phyloP scores from a whole-genome alignment of 495 filamentous ascomycete species.

The Xylaria curta region DNA sequence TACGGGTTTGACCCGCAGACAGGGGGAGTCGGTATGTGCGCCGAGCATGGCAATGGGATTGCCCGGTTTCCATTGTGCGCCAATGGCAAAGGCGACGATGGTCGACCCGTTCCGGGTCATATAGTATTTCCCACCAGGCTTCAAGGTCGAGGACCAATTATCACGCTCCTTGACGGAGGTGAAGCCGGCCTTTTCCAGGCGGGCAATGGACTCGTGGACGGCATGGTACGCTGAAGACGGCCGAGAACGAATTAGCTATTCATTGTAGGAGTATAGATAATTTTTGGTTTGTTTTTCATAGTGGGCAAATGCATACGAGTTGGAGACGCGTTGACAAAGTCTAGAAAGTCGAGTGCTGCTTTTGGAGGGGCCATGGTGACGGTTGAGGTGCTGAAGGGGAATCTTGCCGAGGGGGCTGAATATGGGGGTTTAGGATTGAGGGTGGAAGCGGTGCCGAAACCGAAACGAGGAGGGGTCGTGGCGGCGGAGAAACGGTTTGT shows the following conservation, averaged over 20 bases:
- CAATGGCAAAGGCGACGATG: slow-evolving; percentile 93
- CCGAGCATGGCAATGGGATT: slow-evolving; percentile 95
- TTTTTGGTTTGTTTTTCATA: background rate
- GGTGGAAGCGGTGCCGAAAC: background rate
- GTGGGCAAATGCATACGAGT: slow-evolving; percentile 69
- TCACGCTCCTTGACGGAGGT: slow-evolving; percentile 88
- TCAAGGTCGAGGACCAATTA: slow-evolving; percentile 79
- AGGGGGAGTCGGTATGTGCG: slow-evolving; percentile 94
- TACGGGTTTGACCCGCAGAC: slow-evolving; percentile 88
- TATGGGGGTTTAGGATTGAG: background rate
- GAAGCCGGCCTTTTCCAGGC: slow-evolving; percentile 83
- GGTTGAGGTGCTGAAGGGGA: slow-evolving; percentile 34
- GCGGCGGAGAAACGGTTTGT: slow-evolving; percentile 17
- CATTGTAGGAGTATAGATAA: background rate
- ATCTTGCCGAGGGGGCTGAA: background rate
- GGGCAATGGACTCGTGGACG: slow-evolving; percentile 75
- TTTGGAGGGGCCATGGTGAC: slow-evolving; percentile 64
- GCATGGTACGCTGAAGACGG: slow-evolving; percentile 83
- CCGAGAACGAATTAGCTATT: slow-evolving; percentile 30
- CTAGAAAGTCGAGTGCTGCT: slow-evolving; percentile 82
- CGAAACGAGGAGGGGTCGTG: slow-evolving; percentile 30
- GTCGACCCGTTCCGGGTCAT: slow-evolving; percentile 94
- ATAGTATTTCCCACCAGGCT: slow-evolving; percentile 93
- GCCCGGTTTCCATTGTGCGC: slow-evolving; percentile 89
- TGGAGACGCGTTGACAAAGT: slow-evolving; percentile 93